Conservation (phyloP, 495 filamentous ascomycete species). For the Usnea hakonensis region DNA sequence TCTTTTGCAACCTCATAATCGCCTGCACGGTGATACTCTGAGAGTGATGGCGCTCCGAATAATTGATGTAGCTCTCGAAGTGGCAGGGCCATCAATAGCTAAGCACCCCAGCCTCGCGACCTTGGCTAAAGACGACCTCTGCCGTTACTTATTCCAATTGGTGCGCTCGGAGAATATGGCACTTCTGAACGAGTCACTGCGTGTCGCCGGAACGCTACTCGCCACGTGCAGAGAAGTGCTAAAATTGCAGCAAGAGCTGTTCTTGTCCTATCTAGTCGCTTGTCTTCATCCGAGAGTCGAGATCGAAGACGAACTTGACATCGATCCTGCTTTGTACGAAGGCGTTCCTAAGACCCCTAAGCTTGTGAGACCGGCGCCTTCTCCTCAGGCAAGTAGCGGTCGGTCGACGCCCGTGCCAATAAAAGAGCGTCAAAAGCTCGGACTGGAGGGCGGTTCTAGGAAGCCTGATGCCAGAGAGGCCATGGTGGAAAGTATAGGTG, state of each 20-base stretch:
- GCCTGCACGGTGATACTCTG: constrained; percentile 87
- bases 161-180: constrained; percentile 93
- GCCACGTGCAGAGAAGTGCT: constrained; percentile 87
- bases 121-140: constrained; percentile 87
- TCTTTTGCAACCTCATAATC: constrained; percentile 86
- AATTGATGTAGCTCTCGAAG: constrained; percentile 94
- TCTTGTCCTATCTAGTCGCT: constrained; percentile 85
- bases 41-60: constrained; percentile 94
- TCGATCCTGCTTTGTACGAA: constrained; percentile 85
- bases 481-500: constrained; percentile 95
- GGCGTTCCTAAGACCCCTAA: constrained; percentile 89
- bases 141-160: constrained; percentile 91
- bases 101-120: constrained; percentile 83
- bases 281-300: constrained; percentile 89
- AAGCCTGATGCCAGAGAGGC: constrained; percentile 93
- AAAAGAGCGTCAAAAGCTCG: constrained; percentile 86
- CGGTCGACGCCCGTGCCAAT: constrained; percentile 88
- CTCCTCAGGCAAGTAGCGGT: constrained; percentile 63
- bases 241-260: constrained; percentile 95
- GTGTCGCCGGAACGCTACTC: constrained; percentile 83
- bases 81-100: constrained; percentile 91
- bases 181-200: constrained; percentile 82
- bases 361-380: constrained; percentile 71
- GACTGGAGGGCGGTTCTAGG: constrained; percentile 82
- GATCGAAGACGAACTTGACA: constrained; percentile 82